A percentile compares a stretch with the other conserved stretches of the same genome.
These are phyloP conservation scores for Pisolithus orientalis DNA, from an alignment of 768 basidiomycete species.

Conservation along the genomic window DNA sequence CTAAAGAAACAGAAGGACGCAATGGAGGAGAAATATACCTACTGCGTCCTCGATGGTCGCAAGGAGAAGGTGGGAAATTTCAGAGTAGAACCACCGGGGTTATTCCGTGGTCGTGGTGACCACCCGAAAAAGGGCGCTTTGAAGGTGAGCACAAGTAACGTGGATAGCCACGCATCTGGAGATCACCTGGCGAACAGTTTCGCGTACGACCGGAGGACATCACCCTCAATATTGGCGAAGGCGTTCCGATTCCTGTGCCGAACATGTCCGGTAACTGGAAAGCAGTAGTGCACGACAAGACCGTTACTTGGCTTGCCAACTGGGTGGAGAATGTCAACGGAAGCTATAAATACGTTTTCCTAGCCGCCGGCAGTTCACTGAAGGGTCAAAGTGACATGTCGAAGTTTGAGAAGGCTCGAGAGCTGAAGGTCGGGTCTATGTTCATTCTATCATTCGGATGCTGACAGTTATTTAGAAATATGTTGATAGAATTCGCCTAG, in stretches of 20 bases:
- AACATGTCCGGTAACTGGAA: slow-evolving; percentile 94
- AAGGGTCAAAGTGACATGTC: slow-evolving; percentile 98
- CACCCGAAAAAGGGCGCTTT: slow-evolving; percentile 96
- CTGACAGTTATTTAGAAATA: slow-evolving; percentile 51
- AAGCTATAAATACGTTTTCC: slow-evolving; percentile 95
- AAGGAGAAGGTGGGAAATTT: slow-evolving; percentile 99
- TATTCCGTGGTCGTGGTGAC: slow-evolving; percentile 96
- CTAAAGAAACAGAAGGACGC: slow-evolving; percentile 81
- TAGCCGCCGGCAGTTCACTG: slow-evolving; percentile 94
- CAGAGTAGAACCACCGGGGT: slow-evolving; percentile 95
- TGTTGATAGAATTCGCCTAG: slow-evolving; percentile 84
- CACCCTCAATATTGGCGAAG: slow-evolving; percentile 86
- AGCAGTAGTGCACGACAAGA: slow-evolving; percentile 81
- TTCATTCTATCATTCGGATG: background rate
- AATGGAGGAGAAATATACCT: slow-evolving; percentile 76
- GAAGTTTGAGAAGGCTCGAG: slow-evolving; percentile 97
- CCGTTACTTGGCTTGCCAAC: slow-evolving; percentile 97
- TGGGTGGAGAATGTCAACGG: slow-evolving; percentile 99
- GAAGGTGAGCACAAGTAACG: slow-evolving; percentile 53
- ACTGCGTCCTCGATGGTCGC: slow-evolving; percentile 88
- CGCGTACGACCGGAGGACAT: slow-evolving; percentile 94
- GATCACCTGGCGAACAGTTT: slow-evolving; percentile 38
- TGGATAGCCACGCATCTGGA: slow-evolving; percentile 1
- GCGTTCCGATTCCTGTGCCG: slow-evolving; percentile 69
- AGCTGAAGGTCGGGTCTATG: slow-evolving; percentile 66